Conservation (phyloP, 1,284 basidiomycete species). For the Rhodotorula sp. region DNA sequence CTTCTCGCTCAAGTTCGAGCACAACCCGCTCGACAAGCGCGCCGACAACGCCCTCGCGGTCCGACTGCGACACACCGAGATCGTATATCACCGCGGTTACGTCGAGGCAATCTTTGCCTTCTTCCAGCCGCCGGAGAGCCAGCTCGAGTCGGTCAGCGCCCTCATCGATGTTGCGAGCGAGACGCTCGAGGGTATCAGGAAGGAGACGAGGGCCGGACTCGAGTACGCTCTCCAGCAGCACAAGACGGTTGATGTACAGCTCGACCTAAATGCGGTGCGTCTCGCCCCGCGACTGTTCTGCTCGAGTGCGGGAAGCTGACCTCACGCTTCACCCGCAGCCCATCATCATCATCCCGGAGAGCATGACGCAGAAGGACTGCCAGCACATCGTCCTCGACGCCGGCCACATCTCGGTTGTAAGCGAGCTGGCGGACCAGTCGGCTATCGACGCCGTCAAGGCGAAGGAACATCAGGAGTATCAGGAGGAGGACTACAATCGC, state of each 20-base stretch:
- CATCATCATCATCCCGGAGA: constrained; percentile 92
- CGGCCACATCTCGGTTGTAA: constrained; percentile 91
- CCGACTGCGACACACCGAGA: constrained; percentile 93
- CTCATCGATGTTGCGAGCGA: constrained; percentile 78
- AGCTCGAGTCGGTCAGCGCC: constrained; percentile 83
- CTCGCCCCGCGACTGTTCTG: no score
- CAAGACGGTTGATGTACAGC: constrained; percentile 91
- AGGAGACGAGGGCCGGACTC: constrained; percentile 90
- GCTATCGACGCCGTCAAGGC: constrained; percentile 74
- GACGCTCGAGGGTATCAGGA: constrained; percentile 89
- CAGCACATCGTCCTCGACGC: constrained; percentile 93
- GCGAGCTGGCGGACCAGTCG: constrained; percentile 81
- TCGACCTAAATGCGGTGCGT: constrained; percentile 81
- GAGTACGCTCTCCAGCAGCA: constrained; percentile 90
- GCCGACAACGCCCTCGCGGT: constrained; percentile 89
- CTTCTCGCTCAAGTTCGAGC: constrained; percentile 89
- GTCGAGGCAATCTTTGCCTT: constrained; percentile 89
- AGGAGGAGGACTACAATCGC: constrained; percentile 80
- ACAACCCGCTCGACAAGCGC: constrained; percentile 85
- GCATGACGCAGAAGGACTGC: constrained; percentile 69
- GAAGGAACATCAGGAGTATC: constrained; percentile 84
- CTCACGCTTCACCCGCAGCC: constrained; percentile 52
- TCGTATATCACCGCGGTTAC: constrained; percentile 94
- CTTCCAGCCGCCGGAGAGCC: constrained; percentile 91
- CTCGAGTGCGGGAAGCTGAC: neutral